A percentile compares a stretch with the other conserved stretches of the same genome.
Conservation (phyloP, 345 rosid species). For the Sisymbrium irio region DNA sequence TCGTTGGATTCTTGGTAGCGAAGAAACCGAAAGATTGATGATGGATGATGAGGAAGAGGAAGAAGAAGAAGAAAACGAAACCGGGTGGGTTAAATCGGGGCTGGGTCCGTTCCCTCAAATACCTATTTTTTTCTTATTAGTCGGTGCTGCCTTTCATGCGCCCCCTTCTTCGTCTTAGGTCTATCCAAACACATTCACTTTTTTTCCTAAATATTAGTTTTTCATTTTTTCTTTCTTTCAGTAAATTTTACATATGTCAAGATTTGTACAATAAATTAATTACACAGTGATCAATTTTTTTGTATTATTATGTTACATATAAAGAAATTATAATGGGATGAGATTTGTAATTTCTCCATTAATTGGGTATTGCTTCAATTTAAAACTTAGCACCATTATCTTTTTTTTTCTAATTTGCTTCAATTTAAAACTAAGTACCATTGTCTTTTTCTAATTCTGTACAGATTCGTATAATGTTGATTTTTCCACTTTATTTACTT, state of each 20-base stretch:
- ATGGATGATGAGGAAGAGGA: background rate
- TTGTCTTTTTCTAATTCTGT: background rate
- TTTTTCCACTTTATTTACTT: background rate
- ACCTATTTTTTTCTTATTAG: conserved; percentile 14
- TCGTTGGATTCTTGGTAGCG: conserved; percentile 13
- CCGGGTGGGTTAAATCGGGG: conserved; percentile 16
- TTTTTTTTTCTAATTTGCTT: background rate
- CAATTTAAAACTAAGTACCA: background rate
- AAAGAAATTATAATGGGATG: too few species aligned
- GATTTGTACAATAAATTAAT: too few species aligned
- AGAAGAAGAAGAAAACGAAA: background rate
- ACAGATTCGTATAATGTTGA: background rate
- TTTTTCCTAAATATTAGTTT: background rate
- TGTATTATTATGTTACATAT: too few species aligned
- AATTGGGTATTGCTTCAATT: background rate
- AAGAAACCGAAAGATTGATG: conserved; percentile 20
- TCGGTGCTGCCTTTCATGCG: conserved; percentile 28
- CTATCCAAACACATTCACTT: background rate
- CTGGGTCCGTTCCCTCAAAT: conserved; percentile 1
- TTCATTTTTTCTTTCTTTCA: background rate
- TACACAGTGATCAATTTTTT: too few species aligned
- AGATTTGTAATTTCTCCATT: background rate
- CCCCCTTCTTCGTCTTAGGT: conserved; percentile 26
- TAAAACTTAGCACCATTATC: background rate
- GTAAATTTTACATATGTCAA: background rate